Percentiles rank a stretch among this genome's conserved stretches.
Evolutionary conservation across 2,329 filamentous ascomycete genomes (phyloP).

Genomic region (Colletotrichum sidae): DNA sequence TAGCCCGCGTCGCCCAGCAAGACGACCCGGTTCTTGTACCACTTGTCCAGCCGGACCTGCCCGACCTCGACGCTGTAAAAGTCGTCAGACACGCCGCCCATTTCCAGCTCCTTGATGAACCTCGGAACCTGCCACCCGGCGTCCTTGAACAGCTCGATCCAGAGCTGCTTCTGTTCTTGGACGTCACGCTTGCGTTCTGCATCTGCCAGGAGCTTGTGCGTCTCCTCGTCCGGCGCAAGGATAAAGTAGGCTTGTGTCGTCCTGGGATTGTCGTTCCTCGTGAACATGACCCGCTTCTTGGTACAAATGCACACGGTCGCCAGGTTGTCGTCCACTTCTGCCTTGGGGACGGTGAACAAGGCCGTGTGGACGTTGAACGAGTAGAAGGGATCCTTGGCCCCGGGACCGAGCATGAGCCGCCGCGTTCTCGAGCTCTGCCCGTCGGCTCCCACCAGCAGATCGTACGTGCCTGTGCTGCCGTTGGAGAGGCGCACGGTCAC

Average conservation of each 20-base stretch:
- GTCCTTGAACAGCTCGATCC: constrained; percentile 45
- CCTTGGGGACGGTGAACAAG: constrained; percentile 48
- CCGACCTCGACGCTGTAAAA: constrained; percentile 60
- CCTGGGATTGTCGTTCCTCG: constrained; percentile 30
- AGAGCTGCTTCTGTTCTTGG: constrained; percentile 43
- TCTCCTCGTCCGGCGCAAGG: constrained; percentile 15
- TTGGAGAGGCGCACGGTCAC: constrained; percentile 57
- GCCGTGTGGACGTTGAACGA: constrained; percentile 43
- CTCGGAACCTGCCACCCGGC: constrained; percentile 57
- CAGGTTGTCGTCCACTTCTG: constrained; percentile 36
- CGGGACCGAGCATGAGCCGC: constrained; percentile 50
- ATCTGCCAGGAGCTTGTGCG: constrained; percentile 6
- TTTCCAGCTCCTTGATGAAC: constrained; percentile 47
- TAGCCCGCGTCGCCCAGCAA: constrained; percentile 67
- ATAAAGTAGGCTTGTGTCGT: constrained; percentile 34
- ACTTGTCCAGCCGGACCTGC: constrained; percentile 57
- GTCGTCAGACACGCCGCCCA: constrained; percentile 52
- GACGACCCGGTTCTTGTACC: constrained; percentile 59
- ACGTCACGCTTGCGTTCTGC: constrained; percentile 24
- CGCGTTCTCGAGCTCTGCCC: constrained; percentile 64
- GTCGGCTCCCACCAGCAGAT: constrained; percentile 67
- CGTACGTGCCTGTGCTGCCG: constrained; percentile 55
- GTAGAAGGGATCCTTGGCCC: constrained; percentile 40
- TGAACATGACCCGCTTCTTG: constrained; percentile 20
- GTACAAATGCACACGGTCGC: constrained; percentile 26